Base-by-base conservation (phyloP, 1,139 yeast species). In the Nematodospora anomalae region DNA sequence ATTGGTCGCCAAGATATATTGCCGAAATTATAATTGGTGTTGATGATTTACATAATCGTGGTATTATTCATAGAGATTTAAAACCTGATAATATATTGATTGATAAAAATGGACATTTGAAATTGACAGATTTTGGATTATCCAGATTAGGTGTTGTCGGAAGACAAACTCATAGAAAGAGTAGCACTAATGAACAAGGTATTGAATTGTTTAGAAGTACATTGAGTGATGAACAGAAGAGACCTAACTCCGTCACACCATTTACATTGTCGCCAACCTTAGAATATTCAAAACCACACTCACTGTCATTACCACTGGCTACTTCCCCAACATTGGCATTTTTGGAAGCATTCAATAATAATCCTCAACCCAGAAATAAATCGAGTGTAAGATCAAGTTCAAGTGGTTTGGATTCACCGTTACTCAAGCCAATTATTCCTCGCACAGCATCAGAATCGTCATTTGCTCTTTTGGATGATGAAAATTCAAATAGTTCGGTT, bases 61-160 rank as follows among this genome's bases (percentile, higher is more conserved):
- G 96, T 0, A 87, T 94, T 32, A 86, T 92, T 41, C 98, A 94
- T 60, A 80, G 97, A 51, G 99, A 94, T 59, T 67, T 88, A 56
- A 94, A 94, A 57, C 98, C 98, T 0, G 98, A 94, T 55, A 94
- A 94, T 51, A 62, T 94, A 25, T 69, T 94, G 48, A 89, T 94
- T 47, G 97, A 90, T 55, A 71, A 78, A 37, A 67, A 71, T 28
- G 99, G 99, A 0, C 98, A 92, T 62, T 63, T 92, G 46, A 94
- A 92, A 57, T 64, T 94, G 44, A 90, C 97, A 0, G 98, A 94
- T 62, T 94, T 94, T 65, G 99, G 98, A 1, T 71, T 94, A 33
- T 86, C 96, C 4, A 69, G 96, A 55, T 80, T 89, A 70, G 97
- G 97, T 16, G 76, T 90, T 32, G 79, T 88, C 26, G 86, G 90